Base-by-base conservation (phyloP, 352 stramenopile genomes). In the Bremia lactucae region DNA sequence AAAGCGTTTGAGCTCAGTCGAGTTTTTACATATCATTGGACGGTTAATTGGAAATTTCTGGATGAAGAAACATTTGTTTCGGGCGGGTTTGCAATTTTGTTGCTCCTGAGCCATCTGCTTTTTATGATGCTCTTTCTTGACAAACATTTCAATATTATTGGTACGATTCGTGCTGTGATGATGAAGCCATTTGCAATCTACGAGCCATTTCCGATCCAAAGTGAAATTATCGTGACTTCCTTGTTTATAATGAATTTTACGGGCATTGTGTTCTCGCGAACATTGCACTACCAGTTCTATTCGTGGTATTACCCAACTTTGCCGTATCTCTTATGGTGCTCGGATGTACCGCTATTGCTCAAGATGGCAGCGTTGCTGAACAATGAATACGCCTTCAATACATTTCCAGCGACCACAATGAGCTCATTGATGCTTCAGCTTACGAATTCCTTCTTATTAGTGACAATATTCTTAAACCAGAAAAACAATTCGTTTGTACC, bases 11-110 rank as follows among this genome's bases (percentile, higher is more conserved):
- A 99, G 49, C 79, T 99, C 24, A 94, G 62, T 33, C 87, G 96
- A 24, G 93, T 98, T 20, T 99, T 99, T 59, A 96, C 91, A 48
- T 98, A 93, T 74, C 91, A 97, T 68, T 99, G 96, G 96, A 99
- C 96, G 10, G 96, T 99, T 21, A 99, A 99, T 78, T 98, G 89
- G 75, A 96, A 96, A 46, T 95, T 89, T 44, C 42, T 95, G 9
- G 49, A 74, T 5, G 78, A 90, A 58, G 74, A 86, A 6, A 59
- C 68, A 3, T 90, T 90, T 36, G 64, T 87, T 13, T 87, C 72
- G 7, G 78, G 79, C 39, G 39, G 59, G 42, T 73, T 86, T 21
- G 79, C 78, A 15, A 46, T 87, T 7, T 41, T 62, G 2, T 56
- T 90, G 35, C 58, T 90, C 4, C 26, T 51, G 8, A 46, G 65